Conservation (phyloP, 257 asterid species). For the Dorcoceras hygrometricum region DNA sequence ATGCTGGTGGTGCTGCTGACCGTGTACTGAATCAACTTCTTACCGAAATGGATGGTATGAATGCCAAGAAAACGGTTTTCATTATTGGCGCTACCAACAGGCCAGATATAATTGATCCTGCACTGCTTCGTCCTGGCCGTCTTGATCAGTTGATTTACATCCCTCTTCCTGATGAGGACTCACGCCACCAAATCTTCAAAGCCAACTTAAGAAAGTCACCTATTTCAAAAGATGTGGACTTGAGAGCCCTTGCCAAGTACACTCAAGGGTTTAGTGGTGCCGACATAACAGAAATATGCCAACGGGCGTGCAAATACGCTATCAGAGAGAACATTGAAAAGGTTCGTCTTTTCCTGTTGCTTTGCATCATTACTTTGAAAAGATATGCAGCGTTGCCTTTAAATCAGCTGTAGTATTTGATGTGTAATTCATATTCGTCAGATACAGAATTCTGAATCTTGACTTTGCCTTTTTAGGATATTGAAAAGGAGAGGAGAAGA, state of each 20-base stretch:
- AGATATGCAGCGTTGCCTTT: not conserved
- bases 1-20: slow-evolving; percentile 67
- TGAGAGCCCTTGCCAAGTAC: slow-evolving; percentile 50
- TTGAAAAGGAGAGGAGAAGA: slow-evolving; percentile 49
- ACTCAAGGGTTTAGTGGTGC: slow-evolving; percentile 68
- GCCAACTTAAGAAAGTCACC: slow-evolving; percentile 57
- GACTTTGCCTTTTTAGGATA: slow-evolving; percentile 31
- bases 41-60: slow-evolving; percentile 67
- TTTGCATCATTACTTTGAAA: not conserved
- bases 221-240: slow-evolving; percentile 42
- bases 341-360: slow-evolving; percentile 24
- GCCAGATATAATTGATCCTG: slow-evolving; percentile 60
- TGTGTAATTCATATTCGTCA: not conserved
- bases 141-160: slow-evolving; percentile 62
- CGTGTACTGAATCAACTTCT: slow-evolving; percentile 61
- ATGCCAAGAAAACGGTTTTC: slow-evolving; percentile 60
- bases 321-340: slow-evolving; percentile 62
- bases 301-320: slow-evolving; percentile 62
- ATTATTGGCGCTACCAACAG: slow-evolving; percentile 68
- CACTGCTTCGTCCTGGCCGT: slow-evolving; percentile 66
- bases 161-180: slow-evolving; percentile 63
- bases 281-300: slow-evolving; percentile 60
- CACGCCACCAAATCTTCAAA: slow-evolving; percentile 55
- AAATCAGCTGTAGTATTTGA: not conserved
- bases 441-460: not conserved